Evolutionary conservation across 352 stramenopile species (phyloP).

Genomic region (Globisporangium paroecandrum): DNA sequence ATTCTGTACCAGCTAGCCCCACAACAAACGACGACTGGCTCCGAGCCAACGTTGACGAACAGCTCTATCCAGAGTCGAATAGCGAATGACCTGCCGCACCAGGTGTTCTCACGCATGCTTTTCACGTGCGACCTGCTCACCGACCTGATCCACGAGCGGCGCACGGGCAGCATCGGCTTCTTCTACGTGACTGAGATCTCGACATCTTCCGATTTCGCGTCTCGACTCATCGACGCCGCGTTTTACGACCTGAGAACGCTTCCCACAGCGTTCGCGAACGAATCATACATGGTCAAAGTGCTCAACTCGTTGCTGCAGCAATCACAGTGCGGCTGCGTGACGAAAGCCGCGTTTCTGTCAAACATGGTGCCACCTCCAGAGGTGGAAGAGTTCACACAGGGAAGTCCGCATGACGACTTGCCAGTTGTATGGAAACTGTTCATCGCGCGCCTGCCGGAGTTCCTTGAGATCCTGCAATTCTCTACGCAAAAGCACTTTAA

Average conservation of each 20-base stretch:
- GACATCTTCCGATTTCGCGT: slow-evolving; percentile 27
- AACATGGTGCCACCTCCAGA: slow-evolving; percentile 2
- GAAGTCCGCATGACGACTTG: slow-evolving; percentile 53
- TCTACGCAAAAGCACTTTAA: slow-evolving; percentile 40
- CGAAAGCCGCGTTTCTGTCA: slow-evolving; percentile 40
- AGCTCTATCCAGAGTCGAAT: slow-evolving; percentile 23
- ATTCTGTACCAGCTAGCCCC: slow-evolving; percentile 59
- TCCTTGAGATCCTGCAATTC: slow-evolving; percentile 36
- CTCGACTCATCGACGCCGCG: slow-evolving; percentile 40
- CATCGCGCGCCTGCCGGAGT: slow-evolving; percentile 32
- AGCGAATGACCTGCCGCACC: slow-evolving; percentile 32
- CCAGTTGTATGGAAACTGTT: slow-evolving; percentile 65
- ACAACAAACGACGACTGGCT: neutral
- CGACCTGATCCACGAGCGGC: slow-evolving; percentile 69
- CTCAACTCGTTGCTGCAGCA: slow-evolving; percentile 78
- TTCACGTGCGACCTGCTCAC: slow-evolving; percentile 79
- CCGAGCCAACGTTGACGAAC: slow-evolving; percentile 12
- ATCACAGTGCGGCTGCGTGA: slow-evolving; percentile 65
- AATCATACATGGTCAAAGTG: slow-evolving; percentile 71
- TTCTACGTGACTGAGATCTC: slow-evolving; percentile 42
- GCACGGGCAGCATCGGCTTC: slow-evolving; percentile 53
- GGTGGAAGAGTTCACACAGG: slow-evolving; percentile 19
- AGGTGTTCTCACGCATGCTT: slow-evolving; percentile 65
- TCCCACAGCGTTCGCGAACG: slow-evolving; percentile 61
- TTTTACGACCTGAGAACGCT: slow-evolving; percentile 42